Evolutionary conservation across 2,329 filamentous ascomycete genomes (phyloP), one percentile per base, ranked within the genome.

Genomic region (Cladobotryum protrusum): DNA sequence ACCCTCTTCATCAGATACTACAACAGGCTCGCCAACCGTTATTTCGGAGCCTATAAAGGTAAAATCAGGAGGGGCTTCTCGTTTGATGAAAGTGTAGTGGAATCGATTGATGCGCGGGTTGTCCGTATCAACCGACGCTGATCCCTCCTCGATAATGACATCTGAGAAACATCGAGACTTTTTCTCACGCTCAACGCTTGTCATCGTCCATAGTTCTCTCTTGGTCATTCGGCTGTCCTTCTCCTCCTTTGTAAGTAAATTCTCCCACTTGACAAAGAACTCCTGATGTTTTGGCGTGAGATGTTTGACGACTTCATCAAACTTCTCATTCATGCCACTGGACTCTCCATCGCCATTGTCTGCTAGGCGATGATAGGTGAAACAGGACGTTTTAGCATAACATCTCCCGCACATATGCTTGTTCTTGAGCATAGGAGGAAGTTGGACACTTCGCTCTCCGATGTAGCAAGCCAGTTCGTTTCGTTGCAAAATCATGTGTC

Each of bases 211-310:
- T 2, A 99, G 73, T 64, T 99, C 93, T 56, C 90, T 79, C 54
- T 90, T 83, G 55, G 90, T 86, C 61, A 87, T 95, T 63, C 93
- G 86, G 62, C 87, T 83, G 60, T 95, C 90, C 59, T 86, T 89
- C 66, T 99, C 93, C 71, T 99, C 93, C 64, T 93, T 93, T 0
- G 92, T 97, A 35, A 99, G 74, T 13, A 99, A 75, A 45, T 85
- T 79, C 66, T 99, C 93, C 93, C 93, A 99, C 63, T 93, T 96
- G 55, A 87, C 77, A 67, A 99, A 96, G 66, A 97, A 99, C 0
- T 83, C 79, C 57, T 82, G 82, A 61, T 96, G 87, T 0, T 70
- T 73, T 1, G 85, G 77, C 5, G 81, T 87, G n/a, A 96, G 75
- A 62, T 95, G 86, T 52, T 78, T 77, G 45, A 95, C 85, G 5